Evolutionary conservation across 441 rosid genomes (phyloP).

Genomic region (Erodium texanum): DNA sequence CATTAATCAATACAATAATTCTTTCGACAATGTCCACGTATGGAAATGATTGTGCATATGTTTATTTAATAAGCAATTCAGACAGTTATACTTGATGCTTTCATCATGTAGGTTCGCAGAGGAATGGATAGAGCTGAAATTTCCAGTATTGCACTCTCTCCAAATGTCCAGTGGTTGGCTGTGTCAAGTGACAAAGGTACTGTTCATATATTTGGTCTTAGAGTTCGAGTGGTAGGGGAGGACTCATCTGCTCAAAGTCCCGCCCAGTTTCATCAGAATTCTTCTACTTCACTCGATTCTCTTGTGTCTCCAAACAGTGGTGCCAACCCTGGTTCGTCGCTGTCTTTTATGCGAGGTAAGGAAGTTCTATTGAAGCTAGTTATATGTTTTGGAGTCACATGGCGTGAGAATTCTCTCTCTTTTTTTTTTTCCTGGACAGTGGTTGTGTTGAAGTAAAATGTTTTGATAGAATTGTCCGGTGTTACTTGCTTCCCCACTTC

Average conservation of each 20-base stretch:
- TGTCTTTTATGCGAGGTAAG: conserved; percentile 83
- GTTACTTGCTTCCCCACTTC: too few relatives aligned
- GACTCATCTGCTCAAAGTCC: conserved; percentile 45
- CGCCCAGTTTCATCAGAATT: conserved; percentile 41
- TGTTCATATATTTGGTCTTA: conserved; percentile 75
- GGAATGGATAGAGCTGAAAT: conserved; percentile 86
- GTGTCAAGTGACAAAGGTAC: conserved; percentile 87
- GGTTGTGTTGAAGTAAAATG: too few relatives aligned
- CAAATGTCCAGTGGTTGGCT: conserved; percentile 74
- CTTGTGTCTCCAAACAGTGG: conserved; percentile 63
- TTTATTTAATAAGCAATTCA: not conserved
- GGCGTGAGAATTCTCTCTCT: too few relatives aligned
- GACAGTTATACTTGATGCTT: conserved; percentile 9
- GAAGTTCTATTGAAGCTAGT: not conserved
- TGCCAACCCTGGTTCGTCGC: conserved; percentile 70
- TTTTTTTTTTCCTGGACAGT: too few relatives aligned
- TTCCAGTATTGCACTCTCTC: conserved; percentile 65
- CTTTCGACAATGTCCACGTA: not conserved
- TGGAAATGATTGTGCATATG: not conserved
- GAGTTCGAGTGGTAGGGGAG: conserved; percentile 68
- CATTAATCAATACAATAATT: too few relatives aligned
- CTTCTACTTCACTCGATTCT: conserved; percentile 56
- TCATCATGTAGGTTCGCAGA: conserved; percentile 57
- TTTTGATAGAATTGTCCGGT: too few relatives aligned
- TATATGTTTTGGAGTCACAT: too few relatives aligned